Percentiles rank a stretch among this genome's conserved stretches.
Evolutionary conservation across 2,329 filamentous ascomycete genomes (phyloP).

Genomic region (Microcera coccophila): DNA sequence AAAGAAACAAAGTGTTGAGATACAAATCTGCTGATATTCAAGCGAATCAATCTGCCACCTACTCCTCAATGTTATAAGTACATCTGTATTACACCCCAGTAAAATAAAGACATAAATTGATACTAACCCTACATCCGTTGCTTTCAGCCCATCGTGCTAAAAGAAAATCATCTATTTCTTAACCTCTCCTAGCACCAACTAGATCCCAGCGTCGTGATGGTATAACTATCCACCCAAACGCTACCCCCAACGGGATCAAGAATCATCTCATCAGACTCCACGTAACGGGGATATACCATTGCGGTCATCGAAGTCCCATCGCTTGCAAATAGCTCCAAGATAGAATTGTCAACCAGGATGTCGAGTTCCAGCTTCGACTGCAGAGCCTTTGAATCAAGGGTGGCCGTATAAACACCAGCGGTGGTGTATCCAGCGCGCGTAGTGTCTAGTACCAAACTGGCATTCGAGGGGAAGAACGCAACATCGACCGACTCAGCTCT

Average conservation of each 20-base stretch:
- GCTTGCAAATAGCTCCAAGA: conserved; percentile 27
- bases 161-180: no score
- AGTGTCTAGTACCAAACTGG: conserved; percentile 28
- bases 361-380: conserved; percentile 25
- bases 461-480: conserved; percentile 17
- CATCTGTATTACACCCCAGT: no score
- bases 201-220: conserved; percentile 15
- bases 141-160: no score
- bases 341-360: conserved; percentile 28
- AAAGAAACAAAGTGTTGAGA: no score
- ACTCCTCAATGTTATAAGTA: no score
- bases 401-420: conserved; percentile 25
- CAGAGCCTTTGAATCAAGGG: conserved; percentile 10
- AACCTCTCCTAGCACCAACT: conserved; percentile 19
- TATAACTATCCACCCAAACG: conserved; percentile 7
- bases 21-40: no score
- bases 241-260: conserved; percentile 5
- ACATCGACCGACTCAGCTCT: conserved; percentile 21
- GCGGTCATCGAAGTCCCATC: conserved; percentile 29
- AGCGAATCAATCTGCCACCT: no score
- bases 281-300: conserved; percentile 23
- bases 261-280: conserved; percentile 25
- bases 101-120: no score
- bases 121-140: no score
- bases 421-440: conserved; percentile 29